These are phyloP conservation scores for Thinopyrum elongatum DNA, from an alignment of 176 grass and related monocot species.

Conservation along the genomic window DNA sequence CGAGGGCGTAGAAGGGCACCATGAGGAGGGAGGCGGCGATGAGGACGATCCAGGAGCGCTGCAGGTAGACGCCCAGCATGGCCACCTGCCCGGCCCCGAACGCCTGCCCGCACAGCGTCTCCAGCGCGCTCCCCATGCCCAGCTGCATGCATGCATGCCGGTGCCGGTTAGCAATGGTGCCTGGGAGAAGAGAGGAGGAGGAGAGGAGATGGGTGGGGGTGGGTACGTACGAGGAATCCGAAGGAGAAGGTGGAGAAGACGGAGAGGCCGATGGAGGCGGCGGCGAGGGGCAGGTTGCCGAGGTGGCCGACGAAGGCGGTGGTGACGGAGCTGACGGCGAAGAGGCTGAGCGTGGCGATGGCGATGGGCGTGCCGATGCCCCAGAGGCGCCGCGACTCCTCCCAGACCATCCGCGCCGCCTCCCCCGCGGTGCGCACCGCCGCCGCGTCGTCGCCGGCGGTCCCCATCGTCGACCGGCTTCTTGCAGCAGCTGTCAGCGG, in stretches of 20 bases:
- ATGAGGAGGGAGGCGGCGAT: neutral
- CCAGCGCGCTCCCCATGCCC: slow-evolving; percentile 83
- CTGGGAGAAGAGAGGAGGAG: too few species aligned
- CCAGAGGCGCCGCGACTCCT: neutral
- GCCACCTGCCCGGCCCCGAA: slow-evolving; percentile 44
- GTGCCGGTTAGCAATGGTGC: too few species aligned
- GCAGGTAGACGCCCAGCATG: slow-evolving; percentile 60
- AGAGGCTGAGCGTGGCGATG: neutral
- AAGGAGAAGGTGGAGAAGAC: neutral
- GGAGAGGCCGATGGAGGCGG: neutral
- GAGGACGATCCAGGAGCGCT: slow-evolving; percentile 63
- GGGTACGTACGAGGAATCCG: neutral
- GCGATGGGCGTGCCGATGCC: neutral
- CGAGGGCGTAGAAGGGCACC: slow-evolving; percentile 32
- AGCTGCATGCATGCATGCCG: slow-evolving; percentile 1
- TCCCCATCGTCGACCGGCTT: neutral
- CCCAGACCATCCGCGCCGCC: neutral
- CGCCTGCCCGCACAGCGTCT: slow-evolving; percentile 83
- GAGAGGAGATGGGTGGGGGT: neutral
- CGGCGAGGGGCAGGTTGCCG: neutral
- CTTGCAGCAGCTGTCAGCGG: too few species aligned
- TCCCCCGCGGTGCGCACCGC: neutral
- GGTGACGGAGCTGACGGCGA: neutral
- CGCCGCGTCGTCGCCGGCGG: neutral
- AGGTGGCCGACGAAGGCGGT: neutral